Evolutionary conservation across 169 alveolate genomes (phyloP), one percentile per base, ranked within the genome.

Genomic region (Ichthyophthirius multifiliis): DNA sequence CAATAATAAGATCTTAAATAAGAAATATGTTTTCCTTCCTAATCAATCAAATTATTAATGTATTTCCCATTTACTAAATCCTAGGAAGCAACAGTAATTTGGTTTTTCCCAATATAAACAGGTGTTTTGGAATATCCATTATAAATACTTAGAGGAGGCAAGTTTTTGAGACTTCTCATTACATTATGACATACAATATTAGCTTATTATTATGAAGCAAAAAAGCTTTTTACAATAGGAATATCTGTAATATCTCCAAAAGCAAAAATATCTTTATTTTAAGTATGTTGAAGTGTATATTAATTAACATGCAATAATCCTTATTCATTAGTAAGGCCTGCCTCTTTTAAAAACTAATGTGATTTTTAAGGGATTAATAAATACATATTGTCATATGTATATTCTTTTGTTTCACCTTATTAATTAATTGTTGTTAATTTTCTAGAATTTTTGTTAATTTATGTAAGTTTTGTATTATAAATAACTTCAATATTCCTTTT

Each of bases 201-300:
- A 1, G 31, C 23, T 55, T 55, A 55, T 55, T 55, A 34, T 27
- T 55, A 55, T 4, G 71, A 27, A 1, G 43, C 71, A 20, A 55
- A 89, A 30, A 90, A 91, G 30, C 90, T 79, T 46, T 85, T 86
- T 3, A 93, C 75, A 9, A 88, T 64, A 16, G 91, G 91, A 15
- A 75, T 30, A 39, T 65, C 73, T 37, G 62, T 74, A 13, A 45
- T 82, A 67, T 90, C 93, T 13, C 95, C 95, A n/a, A 85, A 39
- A n/a, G 86, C 87, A 62, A 77, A 90, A 41, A 85, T 84, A 63
- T 90, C 87, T 27, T 81, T 78, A 20, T 81, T 81, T 65, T 82
- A 84, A 3, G 23, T 55, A 18, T 55, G 71, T 10, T 55, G 18
- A 10, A 55, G 71, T 4, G 71, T 55, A 3, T 16, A 18, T 18